Conservation (phyloP, 768 basidiomycete species). For the Lactarius sanguifluus region DNA sequence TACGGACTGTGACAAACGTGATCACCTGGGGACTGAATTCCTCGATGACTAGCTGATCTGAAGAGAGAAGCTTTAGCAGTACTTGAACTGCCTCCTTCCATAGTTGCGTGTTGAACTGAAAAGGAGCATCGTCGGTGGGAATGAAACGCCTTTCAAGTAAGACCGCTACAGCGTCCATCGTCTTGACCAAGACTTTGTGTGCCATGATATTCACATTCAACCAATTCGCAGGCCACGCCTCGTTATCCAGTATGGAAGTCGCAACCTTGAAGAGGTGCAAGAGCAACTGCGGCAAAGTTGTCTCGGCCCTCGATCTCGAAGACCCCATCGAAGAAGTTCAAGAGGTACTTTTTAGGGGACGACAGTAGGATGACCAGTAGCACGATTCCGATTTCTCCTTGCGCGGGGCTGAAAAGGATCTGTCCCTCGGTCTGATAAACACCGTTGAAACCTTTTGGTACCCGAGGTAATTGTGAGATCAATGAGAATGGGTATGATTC, state of each 20-base stretch:
- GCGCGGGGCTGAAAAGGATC: constrained; percentile 63
- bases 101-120: constrained; percentile 68
- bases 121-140: constrained; percentile 60
- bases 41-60: constrained; percentile 90
- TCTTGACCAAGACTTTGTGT: constrained; percentile 84
- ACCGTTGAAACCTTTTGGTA: constrained; percentile 45
- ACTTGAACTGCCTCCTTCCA: constrained; percentile 84
- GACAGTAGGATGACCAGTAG: constrained; percentile 79
- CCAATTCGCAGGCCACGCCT: constrained; percentile 90
- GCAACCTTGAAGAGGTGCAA: constrained; percentile 80
- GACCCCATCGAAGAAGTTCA: constrained; percentile 73
- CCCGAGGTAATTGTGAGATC: constrained; percentile 60
- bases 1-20: background rate
- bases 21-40: constrained; percentile 90
- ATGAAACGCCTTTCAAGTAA: constrained; percentile 82
- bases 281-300: constrained; percentile 66
- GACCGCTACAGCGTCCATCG: constrained; percentile 78
- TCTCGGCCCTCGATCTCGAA: constrained; percentile 90
- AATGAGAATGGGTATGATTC: constrained; percentile 93
- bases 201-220: constrained; percentile 87
- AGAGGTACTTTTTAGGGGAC: constrained; percentile 74
- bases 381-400: constrained; percentile 86
- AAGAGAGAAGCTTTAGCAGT: constrained; percentile 81
- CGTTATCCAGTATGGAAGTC: constrained; percentile 77
- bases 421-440: constrained; percentile 46